Evolutionary conservation across 768 basidiomycete species (phyloP), one percentile per base, ranked within the genome.

Genomic region (Trametes cinnabarina): DNA sequence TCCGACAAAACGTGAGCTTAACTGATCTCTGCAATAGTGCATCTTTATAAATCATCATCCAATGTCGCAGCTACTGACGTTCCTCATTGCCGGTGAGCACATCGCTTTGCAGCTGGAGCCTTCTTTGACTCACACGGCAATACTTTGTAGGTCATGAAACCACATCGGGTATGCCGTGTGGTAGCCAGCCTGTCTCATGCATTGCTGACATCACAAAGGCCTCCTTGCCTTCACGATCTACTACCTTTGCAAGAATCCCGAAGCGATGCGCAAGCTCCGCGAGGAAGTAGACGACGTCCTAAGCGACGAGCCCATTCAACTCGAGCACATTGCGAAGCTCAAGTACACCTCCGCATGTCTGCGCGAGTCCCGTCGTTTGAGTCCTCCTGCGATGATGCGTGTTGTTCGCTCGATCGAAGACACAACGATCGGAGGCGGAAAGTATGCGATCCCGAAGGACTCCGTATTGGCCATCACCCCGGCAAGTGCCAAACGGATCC

Each of bases 211-310:
- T 30, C 23, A 26, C 2, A 22, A 41, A 65, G 71, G 68, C 1
- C 69, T 76, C 61, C 72, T 81, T 51, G 73, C 73, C 2, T 80
- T 79, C 65, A 65, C 73, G 35, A 65, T 74, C 0, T 79, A 79
- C 64, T 75, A 74, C 63, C 70, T 84, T 23, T 70, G 83, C 32
- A 72, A 75, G 47, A 67, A 78, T 53, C 77, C 78, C 0, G 66
- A 69, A n/a, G 75, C 71, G 1, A 71, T 82, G 68, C 71, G 73
- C 26, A 77, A 74, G 49, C 72, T 82, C 5, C 77, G 77, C 2
- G 68, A 71, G 4, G 80, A 84, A 57, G 68, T 84, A 12, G 82
- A 83, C 63, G 64, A 69, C 28, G 74, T 79, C 4, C 65, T 78
- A 20, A 78, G 79, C 15, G 75, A 73, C 6, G 68, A 72, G 40